Evolutionary conservation across 345 rosid species (phyloP).

Genomic region (Aegle marmelos): DNA sequence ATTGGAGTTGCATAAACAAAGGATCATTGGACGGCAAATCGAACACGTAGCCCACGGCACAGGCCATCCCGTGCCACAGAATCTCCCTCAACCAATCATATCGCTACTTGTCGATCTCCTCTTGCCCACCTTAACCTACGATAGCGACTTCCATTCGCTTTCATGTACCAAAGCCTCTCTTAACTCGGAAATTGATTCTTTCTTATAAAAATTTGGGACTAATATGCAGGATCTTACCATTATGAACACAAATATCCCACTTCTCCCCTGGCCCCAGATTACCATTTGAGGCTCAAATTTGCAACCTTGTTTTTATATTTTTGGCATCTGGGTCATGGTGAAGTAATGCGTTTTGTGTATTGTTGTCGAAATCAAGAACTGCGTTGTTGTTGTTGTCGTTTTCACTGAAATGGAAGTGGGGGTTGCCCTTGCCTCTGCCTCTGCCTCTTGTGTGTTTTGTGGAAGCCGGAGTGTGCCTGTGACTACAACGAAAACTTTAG

Average conservation of each 20-base stretch:
- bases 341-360: slow-evolving; percentile 3
- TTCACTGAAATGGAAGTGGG: slow-evolving; percentile 38
- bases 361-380: slow-evolving; percentile 6
- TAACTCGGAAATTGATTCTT: not conserved
- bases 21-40: slow-evolving; percentile 31
- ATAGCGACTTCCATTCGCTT: slow-evolving; percentile 14
- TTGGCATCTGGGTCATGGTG: not conserved
- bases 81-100: slow-evolving; percentile 50
- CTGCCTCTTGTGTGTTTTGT: slow-evolving; percentile 36
- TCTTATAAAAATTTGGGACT: not conserved
- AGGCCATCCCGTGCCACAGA: slow-evolving; percentile 27
- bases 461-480: slow-evolving; percentile 38
- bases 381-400: not conserved
- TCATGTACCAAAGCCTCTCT: not conserved
- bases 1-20: not conserved
- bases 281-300: slow-evolving; percentile 20
- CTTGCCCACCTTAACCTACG: slow-evolving; percentile 17
- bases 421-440: not conserved
- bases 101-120: slow-evolving; percentile 33
- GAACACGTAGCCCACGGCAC: slow-evolving; percentile 34
- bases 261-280: slow-evolving; percentile 31
- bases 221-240: not conserved
- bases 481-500: slow-evolving; percentile 27
- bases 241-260: not conserved
- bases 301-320: too few species aligned